Conservation (phyloP, 495 filamentous ascomycete species). For the Aspergillus hancockii region DNA sequence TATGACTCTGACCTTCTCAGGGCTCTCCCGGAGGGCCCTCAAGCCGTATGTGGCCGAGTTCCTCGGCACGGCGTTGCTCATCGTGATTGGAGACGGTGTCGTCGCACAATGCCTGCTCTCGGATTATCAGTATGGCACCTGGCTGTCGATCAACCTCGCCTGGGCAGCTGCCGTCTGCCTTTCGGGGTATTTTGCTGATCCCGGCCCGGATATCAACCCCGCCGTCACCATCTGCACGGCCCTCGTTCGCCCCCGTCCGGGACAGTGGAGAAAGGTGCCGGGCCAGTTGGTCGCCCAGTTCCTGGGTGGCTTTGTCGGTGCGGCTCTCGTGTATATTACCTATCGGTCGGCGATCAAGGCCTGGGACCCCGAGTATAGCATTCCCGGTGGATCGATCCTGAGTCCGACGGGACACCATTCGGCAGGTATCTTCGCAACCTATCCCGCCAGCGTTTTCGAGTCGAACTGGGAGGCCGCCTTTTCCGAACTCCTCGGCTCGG, state of each 20-base stretch:
- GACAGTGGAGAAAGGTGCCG: constrained; percentile 34
- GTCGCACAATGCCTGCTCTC: constrained; percentile 38
- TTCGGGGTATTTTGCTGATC: constrained; percentile 31
- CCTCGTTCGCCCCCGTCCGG: constrained; percentile 30
- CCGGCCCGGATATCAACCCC: constrained; percentile 36
- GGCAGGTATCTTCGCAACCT: constrained; percentile 38
- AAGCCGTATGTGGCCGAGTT: constrained; percentile 39
- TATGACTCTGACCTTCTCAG: constrained; percentile 12
- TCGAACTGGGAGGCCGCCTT: constrained; percentile 41
- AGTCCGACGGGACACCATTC: constrained; percentile 38
- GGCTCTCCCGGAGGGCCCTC: constrained; percentile 29
- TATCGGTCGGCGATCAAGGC: constrained; percentile 36
- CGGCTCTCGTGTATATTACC: constrained; percentile 37
- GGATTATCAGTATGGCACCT: constrained; percentile 40
- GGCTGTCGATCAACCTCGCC: constrained; percentile 40
- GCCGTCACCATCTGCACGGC: constrained; percentile 32
- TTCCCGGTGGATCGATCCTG: constrained; percentile 37
- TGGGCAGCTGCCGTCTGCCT: constrained; percentile 38
- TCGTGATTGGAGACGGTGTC: constrained; percentile 40
- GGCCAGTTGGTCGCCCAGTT: constrained; percentile 34
- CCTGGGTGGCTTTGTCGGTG: constrained; percentile 37
- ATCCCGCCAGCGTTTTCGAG: constrained; percentile 26
- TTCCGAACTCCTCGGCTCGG: constrained; percentile 31
- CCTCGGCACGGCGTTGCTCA: constrained; percentile 36
- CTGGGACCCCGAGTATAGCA: constrained; percentile 42